phyloP scores from a whole-genome alignment of 2,329 filamentous ascomycete genomes.

The Pestalotiopsis fici region DNA sequence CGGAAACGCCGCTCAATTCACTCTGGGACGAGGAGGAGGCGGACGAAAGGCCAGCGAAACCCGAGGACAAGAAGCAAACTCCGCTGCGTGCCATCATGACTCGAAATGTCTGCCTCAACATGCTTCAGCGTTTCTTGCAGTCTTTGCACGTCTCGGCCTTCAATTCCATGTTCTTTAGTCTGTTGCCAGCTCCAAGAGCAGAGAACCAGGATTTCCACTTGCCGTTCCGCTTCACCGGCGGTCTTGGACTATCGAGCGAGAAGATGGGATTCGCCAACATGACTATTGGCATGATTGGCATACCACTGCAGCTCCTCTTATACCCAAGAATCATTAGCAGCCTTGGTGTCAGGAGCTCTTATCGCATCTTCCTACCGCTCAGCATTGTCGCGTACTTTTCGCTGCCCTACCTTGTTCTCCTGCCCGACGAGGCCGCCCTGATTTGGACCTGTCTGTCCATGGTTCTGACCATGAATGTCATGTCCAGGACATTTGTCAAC shows the following conservation, averaged over 20 bases:
- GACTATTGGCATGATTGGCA: neutral
- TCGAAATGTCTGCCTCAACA: neutral
- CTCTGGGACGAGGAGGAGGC: neutral
- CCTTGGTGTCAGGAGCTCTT: neutral
- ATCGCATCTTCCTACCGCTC: neutral
- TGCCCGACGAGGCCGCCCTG: neutral
- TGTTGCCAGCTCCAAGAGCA: neutral
- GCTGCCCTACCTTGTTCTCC: neutral
- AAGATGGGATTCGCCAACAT: neutral
- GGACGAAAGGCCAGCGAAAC: neutral
- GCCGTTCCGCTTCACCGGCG: neutral
- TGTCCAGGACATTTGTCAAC: neutral
- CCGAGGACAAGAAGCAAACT: neutral
- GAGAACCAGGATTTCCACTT: neutral
- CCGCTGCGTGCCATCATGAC: neutral
- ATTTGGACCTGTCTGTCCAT: neutral
- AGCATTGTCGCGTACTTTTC: neutral
- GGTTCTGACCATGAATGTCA: neutral
- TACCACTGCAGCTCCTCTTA: neutral
- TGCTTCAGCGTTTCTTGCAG: neutral
- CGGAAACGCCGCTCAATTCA: slow-evolving; percentile 24
- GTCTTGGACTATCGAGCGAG: neutral
- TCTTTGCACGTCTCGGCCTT: neutral
- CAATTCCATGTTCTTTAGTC: neutral
- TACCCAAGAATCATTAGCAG: neutral